Evolutionary conservation across 2,329 filamentous ascomycete genomes (phyloP), one percentile per base, ranked within the genome.

Genomic region (Ophidiomyces ophidiicola): DNA sequence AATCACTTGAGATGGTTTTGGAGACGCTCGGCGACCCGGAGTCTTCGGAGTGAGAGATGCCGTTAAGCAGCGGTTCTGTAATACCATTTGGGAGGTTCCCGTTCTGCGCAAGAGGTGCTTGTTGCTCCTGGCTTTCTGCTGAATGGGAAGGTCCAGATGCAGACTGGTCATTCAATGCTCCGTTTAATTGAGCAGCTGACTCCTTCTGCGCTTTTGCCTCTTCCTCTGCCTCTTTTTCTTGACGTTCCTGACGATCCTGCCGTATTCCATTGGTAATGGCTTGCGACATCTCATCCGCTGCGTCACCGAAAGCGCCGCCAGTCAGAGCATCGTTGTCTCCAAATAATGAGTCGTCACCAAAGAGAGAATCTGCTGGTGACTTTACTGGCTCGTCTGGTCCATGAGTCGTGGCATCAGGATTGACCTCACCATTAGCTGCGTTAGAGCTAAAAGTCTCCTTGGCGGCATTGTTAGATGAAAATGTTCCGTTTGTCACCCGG

Each of bases 311-410:
- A 3, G 59, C 63, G 31, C 74, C 78, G 17, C 71, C 66, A 55
- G 59, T 71, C 46, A 59, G 68, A 47, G 58, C 78, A 57, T 80
- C 77, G 39, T 73, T 80, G 48, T 92, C 86, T 2, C 88, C 90
- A 56, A 96, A 98, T 1, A 98, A 68, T 2, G 86, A 93, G 32
- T 86, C 85, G 0, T 84, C 81, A 7, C 76, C 82, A 53, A 94
- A 94, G 0, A 94, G 67, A 33, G 84, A 93, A 45, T 88, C 82
- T 7, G 78, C 75, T 1, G 80, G 84, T 25, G 78, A 68, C 50
- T 77, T 67, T 55, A 70, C 56, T 15, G 70, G 74, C 52, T 82
- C 76, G 25, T 73, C 73, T 12, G 67, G 67, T 19, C 63, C 64
- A 28, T 61, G 59, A 7, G 55, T 61, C 5, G 54, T 53, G 5